These are phyloP conservation scores for Chalciporus piperatoides DNA, from an alignment of 1,284 basidiomycete genomes.

Conservation along the genomic window DNA sequence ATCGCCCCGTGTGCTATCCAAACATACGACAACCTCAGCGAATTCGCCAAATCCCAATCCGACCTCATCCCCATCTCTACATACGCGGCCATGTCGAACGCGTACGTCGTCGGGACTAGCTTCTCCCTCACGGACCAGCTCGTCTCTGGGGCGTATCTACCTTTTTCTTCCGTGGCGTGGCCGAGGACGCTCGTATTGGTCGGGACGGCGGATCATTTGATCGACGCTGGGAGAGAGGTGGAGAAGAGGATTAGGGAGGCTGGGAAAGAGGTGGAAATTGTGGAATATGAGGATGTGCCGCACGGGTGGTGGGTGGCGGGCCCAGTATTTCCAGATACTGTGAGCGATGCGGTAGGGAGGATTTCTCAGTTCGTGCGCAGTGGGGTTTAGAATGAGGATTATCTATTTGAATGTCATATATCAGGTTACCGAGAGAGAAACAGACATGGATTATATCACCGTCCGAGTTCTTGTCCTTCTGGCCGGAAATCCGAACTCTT, in stretches of 20 bases:
- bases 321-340: constrained; percentile 16
- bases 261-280: constrained; percentile 16
- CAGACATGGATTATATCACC: too few relatives aligned
- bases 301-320: constrained; percentile 24
- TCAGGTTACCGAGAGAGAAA: too few relatives aligned
- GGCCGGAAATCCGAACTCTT: too few relatives aligned
- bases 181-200: constrained; percentile 27
- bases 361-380: neutral
- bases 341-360: neutral
- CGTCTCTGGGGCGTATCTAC: constrained; percentile 16
- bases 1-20: constrained; percentile 14
- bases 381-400: neutral
- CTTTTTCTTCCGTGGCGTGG: constrained; percentile 19
- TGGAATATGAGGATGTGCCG: constrained; percentile 26
- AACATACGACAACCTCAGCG: neutral
- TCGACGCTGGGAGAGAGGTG: constrained; percentile 13
- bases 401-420: too few relatives aligned
- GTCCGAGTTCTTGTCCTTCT: too few relatives aligned
- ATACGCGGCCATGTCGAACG: accelerated
- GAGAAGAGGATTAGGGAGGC: constrained; percentile 4
- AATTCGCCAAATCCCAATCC: constrained; percentile 1
- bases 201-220: constrained; percentile 18
- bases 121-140: constrained; percentile 15
- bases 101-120: constrained; percentile 18
- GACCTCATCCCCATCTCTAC: constrained; percentile 7